phyloP scores from a whole-genome alignment of 176 grass and related monocot genomes.

The Oryza glaberrima region DNA sequence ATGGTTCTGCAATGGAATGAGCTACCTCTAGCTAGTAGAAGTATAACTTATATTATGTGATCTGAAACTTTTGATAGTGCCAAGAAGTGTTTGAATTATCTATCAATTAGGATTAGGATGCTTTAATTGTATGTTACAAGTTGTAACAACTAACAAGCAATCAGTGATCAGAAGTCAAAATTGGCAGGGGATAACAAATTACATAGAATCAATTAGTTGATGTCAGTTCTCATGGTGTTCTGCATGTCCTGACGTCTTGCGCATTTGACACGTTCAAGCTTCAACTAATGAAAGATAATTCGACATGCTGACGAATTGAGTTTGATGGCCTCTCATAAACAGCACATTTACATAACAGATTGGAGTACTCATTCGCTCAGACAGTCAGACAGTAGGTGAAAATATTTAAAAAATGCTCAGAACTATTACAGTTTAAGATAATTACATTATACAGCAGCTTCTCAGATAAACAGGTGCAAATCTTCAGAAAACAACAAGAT shows the following conservation, averaged over 20 bases:
- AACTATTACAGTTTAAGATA: background rate
- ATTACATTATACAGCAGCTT: background rate
- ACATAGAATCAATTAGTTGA: background rate
- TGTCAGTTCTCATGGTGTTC: background rate
- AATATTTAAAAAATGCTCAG: background rate
- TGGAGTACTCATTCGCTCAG: background rate
- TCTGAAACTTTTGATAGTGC: background rate
- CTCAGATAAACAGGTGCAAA: background rate
- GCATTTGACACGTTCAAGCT: background rate
- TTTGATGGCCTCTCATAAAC: background rate
- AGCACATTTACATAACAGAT: background rate
- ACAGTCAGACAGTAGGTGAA: background rate
- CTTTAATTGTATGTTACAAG: background rate
- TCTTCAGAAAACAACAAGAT: background rate
- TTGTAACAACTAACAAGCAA: background rate
- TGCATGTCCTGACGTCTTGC: background rate
- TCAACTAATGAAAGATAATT: background rate
- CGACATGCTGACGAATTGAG: background rate
- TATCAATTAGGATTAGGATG: background rate
- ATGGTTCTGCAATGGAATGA: background rate
- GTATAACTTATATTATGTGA: background rate
- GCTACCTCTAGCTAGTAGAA: background rate
- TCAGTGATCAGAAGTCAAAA: background rate
- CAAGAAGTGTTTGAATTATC: background rate
- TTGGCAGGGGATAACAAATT: background rate